Evolutionary conservation across 2,329 filamentous ascomycete species (phyloP).

Genomic region (Sclerotinia subarctica): DNA sequence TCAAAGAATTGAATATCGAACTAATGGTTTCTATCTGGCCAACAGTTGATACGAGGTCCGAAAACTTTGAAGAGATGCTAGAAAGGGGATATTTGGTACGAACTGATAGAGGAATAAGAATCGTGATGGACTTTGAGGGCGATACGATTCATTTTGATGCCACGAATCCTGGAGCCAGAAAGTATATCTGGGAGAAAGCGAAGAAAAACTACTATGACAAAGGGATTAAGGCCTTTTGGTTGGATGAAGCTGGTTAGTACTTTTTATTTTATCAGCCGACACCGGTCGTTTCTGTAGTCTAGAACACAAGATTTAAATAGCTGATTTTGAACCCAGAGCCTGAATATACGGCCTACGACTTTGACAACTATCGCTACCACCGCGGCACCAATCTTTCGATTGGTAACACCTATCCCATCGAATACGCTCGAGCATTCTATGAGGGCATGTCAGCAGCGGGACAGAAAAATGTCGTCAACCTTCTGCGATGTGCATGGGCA

Average conservation of each 20-base stretch:
- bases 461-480: constrained; percentile 56
- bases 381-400: constrained; percentile 52
- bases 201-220: constrained; percentile 60
- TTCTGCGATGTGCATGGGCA: constrained; percentile 56
- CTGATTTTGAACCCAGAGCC: constrained; percentile 46
- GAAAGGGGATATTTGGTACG: constrained; percentile 59
- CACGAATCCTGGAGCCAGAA: constrained; percentile 57
- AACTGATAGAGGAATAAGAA: constrained; percentile 56
- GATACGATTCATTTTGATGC: constrained; percentile 60
- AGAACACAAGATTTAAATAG: no score
- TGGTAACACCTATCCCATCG: constrained; percentile 58
- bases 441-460: constrained; percentile 54
- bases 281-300: background rate
- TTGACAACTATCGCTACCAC: constrained; percentile 63
- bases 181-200: constrained; percentile 57
- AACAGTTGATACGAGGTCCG: constrained; percentile 56
- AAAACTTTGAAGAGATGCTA: constrained; percentile 61
- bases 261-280: background rate
- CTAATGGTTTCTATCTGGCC: constrained; percentile 71
- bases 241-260: constrained; percentile 54
- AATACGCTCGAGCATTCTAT: constrained; percentile 58
- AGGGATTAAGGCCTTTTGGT: constrained; percentile 64
- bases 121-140: constrained; percentile 57
- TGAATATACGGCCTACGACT: constrained; percentile 63
- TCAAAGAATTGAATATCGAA: constrained; percentile 57